Base-by-base conservation (phyloP, 257 asterid genomes). In the Ocimum tenuiflorum region DNA sequence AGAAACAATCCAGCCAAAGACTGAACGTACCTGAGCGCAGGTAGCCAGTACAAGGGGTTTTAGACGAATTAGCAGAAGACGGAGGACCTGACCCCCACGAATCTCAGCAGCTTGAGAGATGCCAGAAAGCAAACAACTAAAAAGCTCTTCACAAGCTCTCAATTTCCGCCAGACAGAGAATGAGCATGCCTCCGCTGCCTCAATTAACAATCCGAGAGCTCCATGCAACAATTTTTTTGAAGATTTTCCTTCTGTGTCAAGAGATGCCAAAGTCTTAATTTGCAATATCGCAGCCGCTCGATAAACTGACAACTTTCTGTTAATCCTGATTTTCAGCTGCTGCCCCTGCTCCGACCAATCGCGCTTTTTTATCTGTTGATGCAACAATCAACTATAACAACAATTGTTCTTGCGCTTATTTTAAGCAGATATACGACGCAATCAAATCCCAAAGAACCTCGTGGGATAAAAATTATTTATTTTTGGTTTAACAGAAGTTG, bases 291-390 rank as follows among this genome's bases (percentile, higher is more conserved):
- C 83, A 50, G 95, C 97, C 35, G 99, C 91, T 70, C 83, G 96
- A 76, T 86, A 94, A 69, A 82, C 97, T 39, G 97, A 83, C 58
- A 94, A 84, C 77, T 88, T 88, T 51, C 78, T 79, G 33, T 85
- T 86, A 71, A 94, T 84, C 86, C 89, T 90, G 41, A 77, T 84
- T 90, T 86, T 94, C 75, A 94, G 79, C 63, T 64, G 66, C 59
- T 86, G 97, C 71, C 99, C 99, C 67, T 94, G 97, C 74, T 83
- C 95, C 2, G 95, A 73, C 99, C 99, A 94, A 72, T 86, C 95
- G 6, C 88, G 86, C 88, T 87, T 90, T 78, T 94, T 83, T 67
- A 85, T 84, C 99, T 94, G 89, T 73, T 65, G 78, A 63, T 39
- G 48, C 43, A 74, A 75, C 38, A 74, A 63, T 38, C 14, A 77